Evolutionary conservation across 345 rosid genomes (phyloP), one percentile per base, ranked within the genome.

Genomic region (Gossypium turneri): DNA sequence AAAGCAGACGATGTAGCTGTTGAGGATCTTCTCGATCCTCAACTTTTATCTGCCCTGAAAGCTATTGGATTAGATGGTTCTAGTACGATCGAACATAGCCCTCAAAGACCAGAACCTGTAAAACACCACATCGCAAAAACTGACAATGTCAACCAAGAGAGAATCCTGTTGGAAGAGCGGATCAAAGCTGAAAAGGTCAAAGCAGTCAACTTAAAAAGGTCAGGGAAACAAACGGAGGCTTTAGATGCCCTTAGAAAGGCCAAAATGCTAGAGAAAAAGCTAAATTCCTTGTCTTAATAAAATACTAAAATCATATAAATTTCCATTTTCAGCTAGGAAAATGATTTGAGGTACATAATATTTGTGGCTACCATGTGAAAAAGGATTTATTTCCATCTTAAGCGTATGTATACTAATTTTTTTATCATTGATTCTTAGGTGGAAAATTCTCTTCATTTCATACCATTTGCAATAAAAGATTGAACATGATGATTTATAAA

Each of bases 1-100:
- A 20, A 64, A 4, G 75, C 17, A 12, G 86, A 85, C 65, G 91
- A 84, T 72, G 88, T 82, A 59, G 81, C 62, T 56, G 90, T 91
- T 47, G 97, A 92, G 81, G 95, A 91, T 90, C 81, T 94, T 80
- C 98, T 94, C 17, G 95, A 92, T 90, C 97, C 97, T 80, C 94
- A 90, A 68, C 97, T 94, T 72, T 77, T 94, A 8, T 88, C 93
- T 82, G 95, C 97, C 25, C 79, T 94, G 70, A 86, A 81, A 80
- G 92, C 88, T 41, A 86, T 92, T 41, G 99, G 98, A 48, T 74
- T 95, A 50, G 89, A 81, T 60, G 89, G 82, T 77, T 47, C 84
- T 12, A 70, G 70, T 61, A 41, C 17, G 65, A 57, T 74, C 1
- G 52, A 84, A 1, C 83, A 17, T 75, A 70, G 76, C 41, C 81